phyloP scores from a whole-genome alignment of 2,329 filamentous ascomycete genomes.

The Paracamarosporium sp. region DNA sequence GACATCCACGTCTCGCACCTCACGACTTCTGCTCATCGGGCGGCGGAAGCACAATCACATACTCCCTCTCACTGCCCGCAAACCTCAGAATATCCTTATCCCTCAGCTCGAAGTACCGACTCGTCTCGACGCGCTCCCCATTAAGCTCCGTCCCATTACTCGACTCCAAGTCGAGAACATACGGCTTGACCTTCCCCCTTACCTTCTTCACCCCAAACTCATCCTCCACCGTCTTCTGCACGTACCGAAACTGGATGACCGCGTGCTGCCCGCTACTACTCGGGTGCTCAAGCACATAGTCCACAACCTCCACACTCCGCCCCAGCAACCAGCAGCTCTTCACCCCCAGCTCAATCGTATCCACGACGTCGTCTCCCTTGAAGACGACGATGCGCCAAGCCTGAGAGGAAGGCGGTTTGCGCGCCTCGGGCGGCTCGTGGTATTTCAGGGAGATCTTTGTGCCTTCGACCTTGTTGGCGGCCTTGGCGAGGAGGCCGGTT shows the following conservation, averaged over 20 bases:
- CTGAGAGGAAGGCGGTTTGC: constrained; percentile 80
- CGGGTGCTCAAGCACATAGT: constrained; percentile 85
- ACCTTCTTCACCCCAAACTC: constrained; percentile 64
- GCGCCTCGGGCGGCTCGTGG: constrained; percentile 90
- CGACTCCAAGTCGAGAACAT: constrained; percentile 91
- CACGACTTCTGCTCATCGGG: constrained; percentile 19
- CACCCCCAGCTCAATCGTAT: constrained; percentile 77
- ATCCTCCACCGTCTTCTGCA: constrained; percentile 85
- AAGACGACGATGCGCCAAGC: constrained; percentile 93
- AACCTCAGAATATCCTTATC: constrained; percentile 91
- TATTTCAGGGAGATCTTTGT: constrained; percentile 88
- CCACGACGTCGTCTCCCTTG: constrained; percentile 79
- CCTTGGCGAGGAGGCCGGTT: constrained; percentile 84
- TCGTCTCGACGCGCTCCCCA: constrained; percentile 72
- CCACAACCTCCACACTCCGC: constrained; percentile 79
- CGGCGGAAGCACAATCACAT: constrained; percentile 84
- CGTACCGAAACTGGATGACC: constrained; percentile 88
- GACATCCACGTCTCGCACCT: background rate
- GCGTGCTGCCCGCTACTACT: constrained; percentile 96
- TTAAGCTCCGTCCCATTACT: constrained; percentile 90
- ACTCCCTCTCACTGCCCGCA: constrained; percentile 87
- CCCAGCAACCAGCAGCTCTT: constrained; percentile 93
- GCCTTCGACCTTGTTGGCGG: constrained; percentile 82
- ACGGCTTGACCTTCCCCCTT: constrained; percentile 67
- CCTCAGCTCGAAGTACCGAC: constrained; percentile 83